Conservation (phyloP, 2,329 filamentous ascomycete genomes). For the Epichloe glyceriae region DNA sequence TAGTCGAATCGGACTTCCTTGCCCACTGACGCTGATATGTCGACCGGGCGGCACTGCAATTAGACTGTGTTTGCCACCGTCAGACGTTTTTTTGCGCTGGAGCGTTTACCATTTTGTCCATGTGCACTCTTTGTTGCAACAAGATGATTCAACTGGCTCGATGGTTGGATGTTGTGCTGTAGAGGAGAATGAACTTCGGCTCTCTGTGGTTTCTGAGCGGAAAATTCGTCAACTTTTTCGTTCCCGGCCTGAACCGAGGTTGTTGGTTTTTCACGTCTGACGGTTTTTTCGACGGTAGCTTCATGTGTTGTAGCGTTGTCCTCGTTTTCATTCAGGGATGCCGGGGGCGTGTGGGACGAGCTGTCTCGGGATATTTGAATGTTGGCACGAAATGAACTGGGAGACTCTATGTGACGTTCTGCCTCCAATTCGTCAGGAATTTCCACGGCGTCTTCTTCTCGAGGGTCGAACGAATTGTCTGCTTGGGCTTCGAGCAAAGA, state of each 20-base stretch:
- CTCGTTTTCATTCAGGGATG: neutral
- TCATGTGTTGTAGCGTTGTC: neutral
- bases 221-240: neutral
- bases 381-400: neutral
- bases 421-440: neutral
- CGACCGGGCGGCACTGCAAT: neutral
- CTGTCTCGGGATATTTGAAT: neutral
- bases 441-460: neutral
- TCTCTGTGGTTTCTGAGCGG: neutral
- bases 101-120: neutral
- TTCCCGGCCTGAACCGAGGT: neutral
- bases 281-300: neutral
- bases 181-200: neutral
- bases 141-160: neutral
- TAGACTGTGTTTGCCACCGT: neutral
- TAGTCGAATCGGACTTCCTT: slow-evolving; percentile 4
- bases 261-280: neutral
- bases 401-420: neutral
- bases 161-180: neutral
- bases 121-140: neutral
- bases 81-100: neutral
- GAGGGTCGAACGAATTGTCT: neutral
- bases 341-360: neutral
- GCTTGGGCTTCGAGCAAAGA: neutral
- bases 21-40: slow-evolving; percentile 2